Percentiles rank a stretch among this genome's conserved stretches.
These are phyloP conservation scores for Heterobasidion irregulare DNA, from an alignment of 1,284 basidiomycete species.

Conservation along the genomic window DNA sequence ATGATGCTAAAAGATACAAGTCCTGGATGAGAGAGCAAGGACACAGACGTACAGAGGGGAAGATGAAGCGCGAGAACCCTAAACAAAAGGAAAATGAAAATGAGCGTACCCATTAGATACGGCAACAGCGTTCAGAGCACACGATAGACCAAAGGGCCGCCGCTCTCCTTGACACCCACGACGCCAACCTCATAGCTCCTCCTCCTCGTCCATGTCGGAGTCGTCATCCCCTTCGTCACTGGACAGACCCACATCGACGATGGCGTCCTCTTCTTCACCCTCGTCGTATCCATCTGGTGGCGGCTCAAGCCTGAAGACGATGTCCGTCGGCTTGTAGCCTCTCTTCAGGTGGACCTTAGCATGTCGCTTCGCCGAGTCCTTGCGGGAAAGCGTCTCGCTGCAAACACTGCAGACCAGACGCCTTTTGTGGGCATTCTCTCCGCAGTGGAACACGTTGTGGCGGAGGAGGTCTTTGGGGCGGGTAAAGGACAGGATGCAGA, in stretches of 20 bases:
- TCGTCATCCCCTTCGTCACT: not conserved
- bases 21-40: not conserved
- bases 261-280: too few relatives aligned
- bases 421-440: not conserved
- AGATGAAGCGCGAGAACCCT: not conserved
- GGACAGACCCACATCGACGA: too few relatives aligned
- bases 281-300: too few relatives aligned
- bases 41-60: not conserved
- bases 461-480: conserved; percentile 8
- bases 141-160: not conserved
- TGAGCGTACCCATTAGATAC: not conserved
- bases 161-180: not conserved
- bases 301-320: too few relatives aligned
- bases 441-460: conserved; percentile 5
- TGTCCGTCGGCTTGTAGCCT: not conserved
- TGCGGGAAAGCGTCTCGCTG: conserved; percentile 2
- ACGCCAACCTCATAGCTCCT: not conserved
- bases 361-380: conserved; percentile 9
- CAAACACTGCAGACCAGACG: conserved; percentile 5
- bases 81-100: not conserved
- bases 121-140: not conserved
- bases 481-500: conserved; percentile 4
- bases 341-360: conserved; percentile 6
- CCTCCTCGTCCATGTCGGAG: not conserved
- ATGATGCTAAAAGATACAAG: not conserved